These are phyloP conservation scores for Lactifluus echinatus DNA, from an alignment of 768 basidiomycete species.

Conservation along the genomic window DNA sequence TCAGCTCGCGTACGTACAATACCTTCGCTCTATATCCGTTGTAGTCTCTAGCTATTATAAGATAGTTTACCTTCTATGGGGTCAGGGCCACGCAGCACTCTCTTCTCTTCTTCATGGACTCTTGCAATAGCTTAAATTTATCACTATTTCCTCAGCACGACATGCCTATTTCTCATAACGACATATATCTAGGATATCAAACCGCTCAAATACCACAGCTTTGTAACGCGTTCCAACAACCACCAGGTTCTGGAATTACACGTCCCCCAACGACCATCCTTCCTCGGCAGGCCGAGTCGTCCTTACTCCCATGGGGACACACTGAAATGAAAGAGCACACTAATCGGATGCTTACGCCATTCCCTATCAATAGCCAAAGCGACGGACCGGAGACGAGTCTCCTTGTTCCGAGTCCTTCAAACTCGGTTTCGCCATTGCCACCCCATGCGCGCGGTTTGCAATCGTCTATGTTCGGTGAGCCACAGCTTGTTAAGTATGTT, in stretches of 20 bases:
- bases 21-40: neutral
- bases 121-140: neutral
- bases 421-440: slow-evolving; percentile 2
- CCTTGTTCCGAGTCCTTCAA: neutral
- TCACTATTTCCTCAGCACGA: neutral
- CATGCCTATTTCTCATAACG: neutral
- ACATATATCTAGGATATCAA: neutral
- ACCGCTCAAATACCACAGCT: neutral
- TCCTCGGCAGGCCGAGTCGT: neutral
- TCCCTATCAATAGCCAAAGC: neutral
- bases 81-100: neutral
- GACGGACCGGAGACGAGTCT: neutral
- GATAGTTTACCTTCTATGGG: neutral
- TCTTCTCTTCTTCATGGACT: neutral
- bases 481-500: neutral
- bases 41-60: slow-evolving; percentile 4
- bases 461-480: neutral
- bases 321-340: neutral
- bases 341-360: neutral
- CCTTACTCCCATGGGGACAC: neutral
- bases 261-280: neutral
- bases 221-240: neutral
- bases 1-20: neutral
- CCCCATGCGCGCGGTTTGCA: neutral
- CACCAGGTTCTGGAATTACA: slow-evolving; percentile 1